Conservation (phyloP, 768 basidiomycete genomes). For the Thelephora aurantiotincta region DNA sequence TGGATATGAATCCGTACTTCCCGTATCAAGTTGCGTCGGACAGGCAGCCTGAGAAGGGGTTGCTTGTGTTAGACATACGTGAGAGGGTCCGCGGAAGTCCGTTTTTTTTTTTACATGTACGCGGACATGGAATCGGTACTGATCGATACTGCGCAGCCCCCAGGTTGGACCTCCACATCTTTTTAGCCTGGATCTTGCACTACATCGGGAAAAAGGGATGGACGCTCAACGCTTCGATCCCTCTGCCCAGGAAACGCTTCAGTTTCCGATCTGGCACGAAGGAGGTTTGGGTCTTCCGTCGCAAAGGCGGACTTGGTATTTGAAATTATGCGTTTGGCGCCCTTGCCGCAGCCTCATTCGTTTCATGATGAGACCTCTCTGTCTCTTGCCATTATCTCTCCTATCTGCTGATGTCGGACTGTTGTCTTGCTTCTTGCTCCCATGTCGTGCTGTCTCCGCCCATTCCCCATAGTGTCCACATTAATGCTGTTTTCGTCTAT, state of each 20-base stretch:
- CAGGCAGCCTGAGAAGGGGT: not conserved
- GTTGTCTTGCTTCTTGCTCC: not conserved
- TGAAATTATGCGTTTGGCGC: slow-evolving; percentile 14
- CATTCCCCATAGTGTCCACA: not conserved
- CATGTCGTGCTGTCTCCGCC: not conserved
- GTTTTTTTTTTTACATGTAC: not conserved
- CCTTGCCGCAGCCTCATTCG: not conserved
- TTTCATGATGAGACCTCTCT: not conserved
- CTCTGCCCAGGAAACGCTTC: slow-evolving; percentile 30
- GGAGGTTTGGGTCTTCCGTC: slow-evolving; percentile 56
- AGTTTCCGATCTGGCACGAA: slow-evolving; percentile 25
- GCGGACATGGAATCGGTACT: slow-evolving; percentile 2
- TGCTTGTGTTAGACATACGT: not conserved
- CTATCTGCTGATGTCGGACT: too few relatives aligned
- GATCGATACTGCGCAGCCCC: slow-evolving; percentile 15
- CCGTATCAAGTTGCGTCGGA: not conserved
- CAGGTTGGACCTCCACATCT: slow-evolving; percentile 35
- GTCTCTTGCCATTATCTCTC: too few relatives aligned
- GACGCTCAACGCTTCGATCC: slow-evolving; percentile 52
- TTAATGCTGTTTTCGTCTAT: not conserved
- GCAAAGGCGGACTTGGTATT: slow-evolving; percentile 17
- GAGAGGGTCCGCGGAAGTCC: slow-evolving; percentile 12
- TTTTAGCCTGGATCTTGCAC: slow-evolving; percentile 49
- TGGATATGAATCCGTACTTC: not conserved
- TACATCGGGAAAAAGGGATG: slow-evolving; percentile 43